These are phyloP conservation scores for Aspergillus phoenicis DNA, from an alignment of 2,329 filamentous ascomycete species.

Conservation along the genomic window DNA sequence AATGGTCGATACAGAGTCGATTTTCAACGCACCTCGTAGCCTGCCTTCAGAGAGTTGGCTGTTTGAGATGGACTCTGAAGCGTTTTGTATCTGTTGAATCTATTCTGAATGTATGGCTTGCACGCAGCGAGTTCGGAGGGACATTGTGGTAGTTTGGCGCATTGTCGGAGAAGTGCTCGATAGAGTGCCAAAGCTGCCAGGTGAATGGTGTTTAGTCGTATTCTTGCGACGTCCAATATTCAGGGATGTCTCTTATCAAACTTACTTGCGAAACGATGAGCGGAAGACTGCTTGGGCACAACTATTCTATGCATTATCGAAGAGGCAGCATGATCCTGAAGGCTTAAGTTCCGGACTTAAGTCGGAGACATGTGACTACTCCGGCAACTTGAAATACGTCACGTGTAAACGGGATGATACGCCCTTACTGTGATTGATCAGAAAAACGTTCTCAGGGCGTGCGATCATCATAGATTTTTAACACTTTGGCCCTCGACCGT, in stretches of 20 bases:
- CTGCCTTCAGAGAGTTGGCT: slow-evolving; percentile 43
- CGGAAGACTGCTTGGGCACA: slow-evolving; percentile 38
- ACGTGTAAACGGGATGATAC: not conserved
- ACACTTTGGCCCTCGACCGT: too few relatives aligned
- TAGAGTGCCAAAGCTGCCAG: slow-evolving; percentile 48
- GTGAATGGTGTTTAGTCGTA: not conserved
- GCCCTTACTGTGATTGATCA: too few relatives aligned
- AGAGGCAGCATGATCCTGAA: not conserved
- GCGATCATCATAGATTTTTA: too few relatives aligned
- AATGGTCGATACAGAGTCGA: not conserved
- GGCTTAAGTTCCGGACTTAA: not conserved
- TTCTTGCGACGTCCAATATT: too few relatives aligned
- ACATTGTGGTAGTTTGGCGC: slow-evolving; percentile 32
- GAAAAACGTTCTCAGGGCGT: not conserved
- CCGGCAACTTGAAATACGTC: not conserved
- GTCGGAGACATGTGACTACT: slow-evolving; percentile 3
- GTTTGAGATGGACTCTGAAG: slow-evolving; percentile 45
- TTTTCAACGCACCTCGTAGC: slow-evolving; percentile 40
- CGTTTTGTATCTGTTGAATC: slow-evolving; percentile 42
- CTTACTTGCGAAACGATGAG: slow-evolving; percentile 51
- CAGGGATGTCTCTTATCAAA: not conserved
- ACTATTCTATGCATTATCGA: slow-evolving; percentile 42
- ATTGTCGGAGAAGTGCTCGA: slow-evolving; percentile 49
- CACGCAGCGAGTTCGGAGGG: slow-evolving; percentile 27
- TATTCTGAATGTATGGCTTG: slow-evolving; percentile 36